Percentiles rank a stretch among this genome's conserved stretches.
These are phyloP conservation scores for Steccherinum ochraceum DNA, from an alignment of 768 basidiomycete species.

Conservation along the genomic window DNA sequence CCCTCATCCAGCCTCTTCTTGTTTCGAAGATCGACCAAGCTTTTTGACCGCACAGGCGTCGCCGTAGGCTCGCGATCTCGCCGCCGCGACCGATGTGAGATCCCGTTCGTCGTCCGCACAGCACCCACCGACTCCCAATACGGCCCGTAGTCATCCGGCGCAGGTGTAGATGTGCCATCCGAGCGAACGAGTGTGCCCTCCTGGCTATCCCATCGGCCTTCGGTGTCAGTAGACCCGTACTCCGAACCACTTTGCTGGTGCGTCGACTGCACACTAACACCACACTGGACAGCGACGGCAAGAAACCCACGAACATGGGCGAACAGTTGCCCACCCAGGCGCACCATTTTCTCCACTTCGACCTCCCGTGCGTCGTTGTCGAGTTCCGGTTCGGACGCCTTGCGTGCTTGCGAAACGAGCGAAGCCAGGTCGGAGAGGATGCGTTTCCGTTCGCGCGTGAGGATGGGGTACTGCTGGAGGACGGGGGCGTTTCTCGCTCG, in stretches of 20 bases:
- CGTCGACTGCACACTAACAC: slow-evolving; percentile 41
- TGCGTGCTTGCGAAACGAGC: slow-evolving; percentile 76
- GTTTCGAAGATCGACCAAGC: slow-evolving; percentile 44
- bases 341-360: slow-evolving; percentile 65
- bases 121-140: slow-evolving; percentile 7
- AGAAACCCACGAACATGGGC: slow-evolving; percentile 77
- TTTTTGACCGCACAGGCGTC: slow-evolving; percentile 38
- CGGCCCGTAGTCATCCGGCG: slow-evolving; percentile 7
- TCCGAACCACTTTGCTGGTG: slow-evolving; percentile 17
- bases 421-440: slow-evolving; percentile 77
- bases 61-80: slow-evolving; percentile 5
- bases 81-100: slow-evolving; percentile 9
- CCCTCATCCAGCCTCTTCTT: slow-evolving; percentile 25
- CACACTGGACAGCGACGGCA: slow-evolving; percentile 67
- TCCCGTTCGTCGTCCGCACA: slow-evolving; percentile 10
- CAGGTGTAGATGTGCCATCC: slow-evolving; percentile 5
- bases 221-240: slow-evolving; percentile 24
- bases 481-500: slow-evolving; percentile 75
- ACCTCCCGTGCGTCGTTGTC: not conserved
- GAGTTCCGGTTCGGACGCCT: slow-evolving; percentile 43
- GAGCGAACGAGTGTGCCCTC: slow-evolving; percentile 25
- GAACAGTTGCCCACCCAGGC: slow-evolving; percentile 75
- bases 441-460: slow-evolving; percentile 75
- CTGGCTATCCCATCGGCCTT: slow-evolving; percentile 24
- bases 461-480: slow-evolving; percentile 55